Evolutionary conservation across 2,329 filamentous ascomycete genomes (phyloP).

Genomic region (Penicillium sp.): DNA sequence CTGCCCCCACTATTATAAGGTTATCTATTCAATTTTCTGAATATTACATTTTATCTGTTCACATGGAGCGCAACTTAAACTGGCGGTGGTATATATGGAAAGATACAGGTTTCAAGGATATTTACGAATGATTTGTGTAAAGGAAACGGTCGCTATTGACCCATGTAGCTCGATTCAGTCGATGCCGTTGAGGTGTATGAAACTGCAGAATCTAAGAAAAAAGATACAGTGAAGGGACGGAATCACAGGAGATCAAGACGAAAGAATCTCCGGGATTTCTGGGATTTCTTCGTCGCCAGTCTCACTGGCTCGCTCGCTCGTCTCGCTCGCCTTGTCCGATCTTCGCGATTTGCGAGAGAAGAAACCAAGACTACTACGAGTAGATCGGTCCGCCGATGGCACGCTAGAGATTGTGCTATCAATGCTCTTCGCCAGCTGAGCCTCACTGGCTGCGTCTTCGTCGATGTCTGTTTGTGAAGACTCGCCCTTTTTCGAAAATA

Average conservation of each 20-base stretch:
- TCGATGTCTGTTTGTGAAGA: constrained; percentile 46
- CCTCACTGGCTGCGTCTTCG: constrained; percentile 42
- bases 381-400: constrained; percentile 44
- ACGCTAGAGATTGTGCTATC: constrained; percentile 44
- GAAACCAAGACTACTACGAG: constrained; percentile 46
- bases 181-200: constrained; percentile 9
- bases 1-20: not conserved
- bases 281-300: constrained; percentile 43
- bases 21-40: not conserved
- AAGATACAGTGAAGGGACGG: constrained; percentile 12
- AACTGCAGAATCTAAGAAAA: constrained; percentile 12
- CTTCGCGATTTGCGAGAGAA: constrained; percentile 50
- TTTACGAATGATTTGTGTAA: not conserved
- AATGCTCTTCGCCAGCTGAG: constrained; percentile 44
- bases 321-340: constrained; percentile 45
- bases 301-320: constrained; percentile 45
- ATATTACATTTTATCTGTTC: no score
- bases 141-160: constrained; percentile 2
- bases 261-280: constrained; percentile 27
- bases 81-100: not conserved
- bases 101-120: not conserved
- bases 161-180: constrained; percentile 2
- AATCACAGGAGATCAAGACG: not conserved
- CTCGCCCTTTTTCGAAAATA: constrained; percentile 50
- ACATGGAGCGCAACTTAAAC: no score